These are phyloP conservation scores for Catunica adiposa DNA, from an alignment of 2,329 filamentous ascomycete genomes.

Conservation along the genomic window DNA sequence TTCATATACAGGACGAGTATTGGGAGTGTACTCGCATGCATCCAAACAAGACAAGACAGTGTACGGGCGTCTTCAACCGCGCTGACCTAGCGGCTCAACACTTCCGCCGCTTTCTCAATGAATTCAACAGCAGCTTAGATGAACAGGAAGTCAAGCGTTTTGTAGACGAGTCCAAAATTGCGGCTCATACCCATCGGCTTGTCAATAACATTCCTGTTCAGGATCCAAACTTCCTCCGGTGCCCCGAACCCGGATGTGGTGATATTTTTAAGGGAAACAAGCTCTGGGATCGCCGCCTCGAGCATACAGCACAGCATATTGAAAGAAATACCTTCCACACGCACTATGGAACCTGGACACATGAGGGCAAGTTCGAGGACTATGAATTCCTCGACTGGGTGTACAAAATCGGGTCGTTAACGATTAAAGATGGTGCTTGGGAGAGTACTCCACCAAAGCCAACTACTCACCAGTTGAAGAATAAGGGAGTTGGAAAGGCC, in stretches of 20 bases:
- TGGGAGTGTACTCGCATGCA: slow-evolving; percentile 55
- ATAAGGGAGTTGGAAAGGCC: background rate
- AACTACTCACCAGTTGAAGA: slow-evolving; percentile 9
- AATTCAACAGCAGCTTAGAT: slow-evolving; percentile 30
- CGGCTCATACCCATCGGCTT: background rate
- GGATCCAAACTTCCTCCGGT: slow-evolving; percentile 28
- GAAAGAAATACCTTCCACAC: slow-evolving; percentile 31
- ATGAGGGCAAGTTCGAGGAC: background rate
- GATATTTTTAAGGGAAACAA: slow-evolving; percentile 40
- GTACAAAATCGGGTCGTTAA: background rate
- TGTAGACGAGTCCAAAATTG: slow-evolving; percentile 23
- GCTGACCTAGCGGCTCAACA: slow-evolving; percentile 89
- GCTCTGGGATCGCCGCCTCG: slow-evolving; percentile 70
- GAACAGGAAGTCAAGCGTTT: slow-evolving; percentile 25
- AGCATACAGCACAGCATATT: slow-evolving; percentile 71
- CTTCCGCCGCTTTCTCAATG: slow-evolving; percentile 55
- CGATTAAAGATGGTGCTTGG: background rate
- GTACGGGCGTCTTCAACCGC: slow-evolving; percentile 58
- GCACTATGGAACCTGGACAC: no score
- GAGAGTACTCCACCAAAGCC: background rate
- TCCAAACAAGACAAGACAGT: background rate
- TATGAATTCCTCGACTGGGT: background rate
- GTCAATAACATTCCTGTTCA: background rate
- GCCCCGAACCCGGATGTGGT: slow-evolving; percentile 45
- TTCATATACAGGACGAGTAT: slow-evolving; percentile 59